Evolutionary conservation across 495 filamentous ascomycete species (phyloP), one percentile per base, ranked within the genome.

Genomic region (Trichoderma virens): DNA sequence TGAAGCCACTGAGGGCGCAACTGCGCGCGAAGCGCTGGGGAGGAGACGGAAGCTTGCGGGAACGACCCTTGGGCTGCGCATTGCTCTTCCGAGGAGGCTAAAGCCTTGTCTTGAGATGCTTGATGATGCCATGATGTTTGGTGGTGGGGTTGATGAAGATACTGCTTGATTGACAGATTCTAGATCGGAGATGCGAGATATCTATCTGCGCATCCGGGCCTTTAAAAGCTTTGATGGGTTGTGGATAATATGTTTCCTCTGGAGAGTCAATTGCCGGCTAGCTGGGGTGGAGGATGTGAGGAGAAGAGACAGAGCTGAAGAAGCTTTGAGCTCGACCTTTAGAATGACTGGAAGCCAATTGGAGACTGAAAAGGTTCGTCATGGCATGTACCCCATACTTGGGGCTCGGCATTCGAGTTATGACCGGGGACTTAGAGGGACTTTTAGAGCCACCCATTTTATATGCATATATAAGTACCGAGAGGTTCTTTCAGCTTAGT

Each of bases 271-370:
- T 56, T 56, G 51, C 27, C 20, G 23, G 9, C 23, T 4, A 30
- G 9, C 18, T 56, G 51, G 9, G 30, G 32, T 14, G 23, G 32
- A 43, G 20, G 8, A 23, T 28, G 35, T 2, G 60, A 61, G 60
- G 60, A 25, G 32, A 38, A 23, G 38, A 31, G 18, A 20, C 16
- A 13, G 30, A 45, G 61, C 25, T 43, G 38, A 28, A 34, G 61
- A 56, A 56, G 51, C 51, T 56, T 28, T 30, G 51, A 56, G 51
- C 51, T 56, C 51, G 45, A 51, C 23, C n/a, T 20, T 30, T 28
- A 11, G 25, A n/a, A 28, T 16, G 25, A 16, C 11, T 8, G 25
- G 27, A 56, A 28, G 25, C 51, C 51, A 30, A 30, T 56, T 56
- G 51, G 27, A 56, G 18, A 25, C 51, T 30, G 25, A 56, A 47